Evolutionary conservation across 2,329 filamentous ascomycete genomes (phyloP).

Genomic region (Lizonia empirigonia): DNA sequence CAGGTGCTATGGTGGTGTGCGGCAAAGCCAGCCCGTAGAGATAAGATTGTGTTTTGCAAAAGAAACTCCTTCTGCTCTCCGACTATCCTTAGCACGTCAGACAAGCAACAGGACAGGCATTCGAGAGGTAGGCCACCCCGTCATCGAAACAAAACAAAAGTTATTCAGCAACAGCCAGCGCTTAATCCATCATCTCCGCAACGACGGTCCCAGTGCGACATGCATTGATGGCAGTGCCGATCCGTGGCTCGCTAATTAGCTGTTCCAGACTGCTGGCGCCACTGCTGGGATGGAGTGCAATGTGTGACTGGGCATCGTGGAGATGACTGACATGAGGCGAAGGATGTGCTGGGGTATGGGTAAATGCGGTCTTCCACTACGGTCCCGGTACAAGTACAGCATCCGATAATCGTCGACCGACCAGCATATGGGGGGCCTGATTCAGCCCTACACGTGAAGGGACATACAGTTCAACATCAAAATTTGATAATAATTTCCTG

Average conservation of each 20-base stretch:
- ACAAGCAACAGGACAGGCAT: background rate
- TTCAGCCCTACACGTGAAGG: no score
- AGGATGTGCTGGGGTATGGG: background rate
- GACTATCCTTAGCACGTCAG: background rate
- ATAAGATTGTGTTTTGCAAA: background rate
- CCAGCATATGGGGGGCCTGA: no score
- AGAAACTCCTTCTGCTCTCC: background rate
- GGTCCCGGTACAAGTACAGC: no score
- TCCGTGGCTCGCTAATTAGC: conserved; percentile 11
- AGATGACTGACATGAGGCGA: conserved; percentile 2
- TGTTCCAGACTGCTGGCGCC: conserved; percentile 2
- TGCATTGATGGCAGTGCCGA: conserved; percentile 6
- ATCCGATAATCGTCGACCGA: no score
- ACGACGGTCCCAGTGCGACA: conserved; percentile 1
- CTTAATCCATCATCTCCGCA: conserved; percentile 5
- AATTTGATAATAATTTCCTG: no score
- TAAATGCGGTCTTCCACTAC: background rate
- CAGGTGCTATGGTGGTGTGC: conserved; percentile 10
- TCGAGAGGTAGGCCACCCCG: background rate
- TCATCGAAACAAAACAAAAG: conserved; percentile 2
- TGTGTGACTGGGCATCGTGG: conserved; percentile 13
- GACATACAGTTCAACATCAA: no score
- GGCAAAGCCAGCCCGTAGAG: background rate
- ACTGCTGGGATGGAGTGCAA: conserved; percentile 1
- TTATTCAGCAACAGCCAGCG: conserved; percentile 1